Base-by-base conservation (phyloP, 148 eudicot genomes). In the Talinum fruticosum region DNA sequence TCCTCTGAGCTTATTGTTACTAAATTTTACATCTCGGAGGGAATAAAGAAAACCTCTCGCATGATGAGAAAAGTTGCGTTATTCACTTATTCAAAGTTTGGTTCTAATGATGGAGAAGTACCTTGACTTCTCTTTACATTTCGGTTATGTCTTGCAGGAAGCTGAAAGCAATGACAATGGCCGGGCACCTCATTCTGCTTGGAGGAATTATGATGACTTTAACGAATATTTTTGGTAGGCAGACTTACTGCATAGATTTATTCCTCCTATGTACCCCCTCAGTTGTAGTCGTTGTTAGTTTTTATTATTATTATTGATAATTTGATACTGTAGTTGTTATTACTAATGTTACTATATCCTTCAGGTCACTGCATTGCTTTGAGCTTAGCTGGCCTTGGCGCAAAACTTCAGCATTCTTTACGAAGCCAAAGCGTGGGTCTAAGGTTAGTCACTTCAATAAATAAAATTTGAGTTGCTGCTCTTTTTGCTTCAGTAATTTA, bases 151-250 rank as follows among this genome's bases (percentile, higher is more conserved):
- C 81, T 34, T 78, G 74, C 86, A 96, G 99, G 99, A 96, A 87
- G 97, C 99, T 41, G 78, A 57, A 38, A 93, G 86, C 87, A 96
- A 93, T 79, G 86, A 89, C 68, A 93, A 96, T 78, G 99, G 99
- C 37, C 87, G 90, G 54, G 99, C 99, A 71, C 92, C 97, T 75
- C 99, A 96, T 91, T 96, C 99, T 54, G 84, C 89, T 37, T 96
- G 99, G 99, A 96, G 99, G 87, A 96, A 96, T 77, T 96, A 96
- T 86, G 99, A 96, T 44, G 99, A 96, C 81, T 96, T 96, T 59
- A 96, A 96, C 87, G 99, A 96, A 79, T 96, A 89, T 79, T 96
- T 96, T 75, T 96, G 99, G 99, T 93, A 18, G 26, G 32, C 26
- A 47, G 28, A 28, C 65, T 51, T 54, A 33, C 37, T 72, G 2